A percentile compares a stretch with the other conserved stretches of the same genome.
phyloP scores from a whole-genome alignment of 2,329 filamentous ascomycete genomes.

The Fusarium sublunatum region DNA sequence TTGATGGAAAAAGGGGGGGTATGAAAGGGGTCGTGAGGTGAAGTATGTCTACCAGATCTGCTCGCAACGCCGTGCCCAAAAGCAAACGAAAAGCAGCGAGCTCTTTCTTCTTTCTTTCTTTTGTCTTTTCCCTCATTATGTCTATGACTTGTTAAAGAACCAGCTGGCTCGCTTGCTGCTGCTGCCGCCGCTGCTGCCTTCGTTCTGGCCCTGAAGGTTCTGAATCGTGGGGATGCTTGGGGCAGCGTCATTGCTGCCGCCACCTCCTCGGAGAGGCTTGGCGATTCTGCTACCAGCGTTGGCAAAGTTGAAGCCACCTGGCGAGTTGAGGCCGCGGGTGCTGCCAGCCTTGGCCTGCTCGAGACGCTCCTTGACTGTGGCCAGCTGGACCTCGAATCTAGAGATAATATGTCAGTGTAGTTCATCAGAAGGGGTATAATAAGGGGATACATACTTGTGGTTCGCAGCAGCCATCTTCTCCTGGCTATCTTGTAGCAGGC shows the following conservation, averaged over 20 bases:
- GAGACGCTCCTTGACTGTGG: constrained; percentile 96
- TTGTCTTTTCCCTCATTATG: constrained; percentile 31
- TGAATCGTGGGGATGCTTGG: constrained; percentile 66
- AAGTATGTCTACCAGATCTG: constrained; percentile 37
- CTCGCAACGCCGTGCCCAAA: constrained; percentile 46
- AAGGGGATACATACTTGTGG: constrained; percentile 78
- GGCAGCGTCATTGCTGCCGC: constrained; percentile 56
- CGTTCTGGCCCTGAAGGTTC: constrained; percentile 57
- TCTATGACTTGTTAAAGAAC: constrained; percentile 75
- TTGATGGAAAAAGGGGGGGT: constrained; percentile 25
- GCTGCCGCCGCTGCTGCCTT: constrained; percentile 48
- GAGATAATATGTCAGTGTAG: constrained; percentile 43
- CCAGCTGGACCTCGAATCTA: constrained; percentile 97
- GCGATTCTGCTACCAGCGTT: constrained; percentile 74
- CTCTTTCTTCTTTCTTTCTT: constrained; percentile 39
- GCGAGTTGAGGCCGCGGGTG: constrained; percentile 81
- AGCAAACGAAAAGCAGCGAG: constrained; percentile 38
- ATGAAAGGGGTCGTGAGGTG: constrained; percentile 26
- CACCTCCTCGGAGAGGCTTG: constrained; percentile 74
- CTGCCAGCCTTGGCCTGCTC: constrained; percentile 94
- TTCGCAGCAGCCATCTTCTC: constrained; percentile 98
- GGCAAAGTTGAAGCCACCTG: constrained; percentile 77
- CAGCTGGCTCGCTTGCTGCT: constrained; percentile 76
- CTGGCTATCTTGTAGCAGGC: constrained; percentile 93
- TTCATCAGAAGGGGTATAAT: background rate